Evolutionary conservation across 2,329 filamentous ascomycete species (phyloP).

Genomic region (Massarina eburnea): DNA sequence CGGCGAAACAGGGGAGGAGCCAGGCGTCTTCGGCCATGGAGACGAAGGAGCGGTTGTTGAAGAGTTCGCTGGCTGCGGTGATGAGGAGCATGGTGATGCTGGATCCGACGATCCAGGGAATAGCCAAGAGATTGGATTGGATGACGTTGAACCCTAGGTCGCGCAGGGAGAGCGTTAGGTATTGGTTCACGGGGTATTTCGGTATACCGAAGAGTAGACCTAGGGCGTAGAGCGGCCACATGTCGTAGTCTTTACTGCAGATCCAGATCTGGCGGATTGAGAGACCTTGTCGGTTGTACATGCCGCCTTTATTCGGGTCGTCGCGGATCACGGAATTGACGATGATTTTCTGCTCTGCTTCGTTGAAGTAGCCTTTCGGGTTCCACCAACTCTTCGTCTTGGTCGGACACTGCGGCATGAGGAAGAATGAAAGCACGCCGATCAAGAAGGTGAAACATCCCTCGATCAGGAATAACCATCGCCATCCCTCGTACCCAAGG

Average conservation of each 20-base stretch:
- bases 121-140: slow-evolving; percentile 62
- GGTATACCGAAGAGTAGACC: slow-evolving; percentile 17
- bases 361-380: slow-evolving; percentile 62
- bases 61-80: slow-evolving; percentile 12
- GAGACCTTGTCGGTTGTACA: slow-evolving; percentile 60
- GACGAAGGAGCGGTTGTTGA: slow-evolving; percentile 14
- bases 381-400: slow-evolving; percentile 49
- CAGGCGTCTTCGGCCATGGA: slow-evolving; percentile 15
- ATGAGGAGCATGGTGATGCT: slow-evolving; percentile 15
- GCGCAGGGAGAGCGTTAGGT: slow-evolving; percentile 50
- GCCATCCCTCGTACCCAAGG: slow-evolving; percentile 46
- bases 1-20: slow-evolving; percentile 13
- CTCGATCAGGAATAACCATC: slow-evolving; percentile 50
- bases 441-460: slow-evolving; percentile 17
- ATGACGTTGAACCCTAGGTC: slow-evolving; percentile 63
- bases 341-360: slow-evolving; percentile 67
- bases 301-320: slow-evolving; percentile 56
- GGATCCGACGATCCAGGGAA: slow-evolving; percentile 39
- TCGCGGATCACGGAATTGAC: slow-evolving; percentile 58
- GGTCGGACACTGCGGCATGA: slow-evolving; percentile 54
- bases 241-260: slow-evolving; percentile 22
- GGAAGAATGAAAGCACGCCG: slow-evolving; percentile 20
- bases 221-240: slow-evolving; percentile 26
- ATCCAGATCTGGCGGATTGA: slow-evolving; percentile 15
- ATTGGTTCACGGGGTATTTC: slow-evolving; percentile 3